A percentile compares a stretch with the other conserved stretches of the same genome.
Evolutionary conservation across 257 asterid species (phyloP).

Genomic region (Solanum virginianum): DNA sequence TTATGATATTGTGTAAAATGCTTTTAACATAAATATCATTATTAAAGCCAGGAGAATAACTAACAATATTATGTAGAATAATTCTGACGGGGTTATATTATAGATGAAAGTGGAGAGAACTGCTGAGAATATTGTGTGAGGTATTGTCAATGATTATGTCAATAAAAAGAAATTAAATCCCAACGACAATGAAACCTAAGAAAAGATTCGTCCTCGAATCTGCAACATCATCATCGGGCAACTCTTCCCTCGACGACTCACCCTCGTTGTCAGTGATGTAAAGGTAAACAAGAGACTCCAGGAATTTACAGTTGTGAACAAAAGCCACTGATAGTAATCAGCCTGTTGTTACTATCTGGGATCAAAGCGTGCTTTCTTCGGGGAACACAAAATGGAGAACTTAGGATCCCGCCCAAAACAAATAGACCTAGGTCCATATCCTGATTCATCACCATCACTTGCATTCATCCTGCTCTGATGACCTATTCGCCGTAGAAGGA

Average conservation of each 20-base stretch:
- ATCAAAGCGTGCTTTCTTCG: constrained; percentile 32
- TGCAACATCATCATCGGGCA: too few relatives aligned
- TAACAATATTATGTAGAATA: neutral
- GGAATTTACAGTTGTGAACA: constrained; percentile 25
- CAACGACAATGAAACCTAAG: neutral
- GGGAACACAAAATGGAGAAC: constrained; percentile 56
- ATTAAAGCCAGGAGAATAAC: neutral
- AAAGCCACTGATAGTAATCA: neutral
- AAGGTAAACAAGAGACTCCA: constrained; percentile 3
- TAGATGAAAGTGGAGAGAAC: neutral
- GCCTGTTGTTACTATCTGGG: constrained; percentile 7
- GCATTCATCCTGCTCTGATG: too few relatives aligned
- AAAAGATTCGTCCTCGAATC: too few relatives aligned
- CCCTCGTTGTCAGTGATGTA: too few relatives aligned
- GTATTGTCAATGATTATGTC: neutral
- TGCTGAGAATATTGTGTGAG: neutral
- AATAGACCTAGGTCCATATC: too few relatives aligned
- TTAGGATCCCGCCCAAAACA: constrained; percentile 15
- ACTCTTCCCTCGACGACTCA: too few relatives aligned
- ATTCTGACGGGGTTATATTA: neutral
- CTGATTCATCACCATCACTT: too few relatives aligned
- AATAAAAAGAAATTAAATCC: neutral
- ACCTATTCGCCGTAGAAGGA: too few relatives aligned
- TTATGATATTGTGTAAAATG: neutral
- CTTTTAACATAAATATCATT: neutral